A percentile compares a stretch with the other conserved stretches of the same genome.
phyloP scores from a whole-genome alignment of 2,329 filamentous ascomycete species.

The Peltaster fructicola region DNA sequence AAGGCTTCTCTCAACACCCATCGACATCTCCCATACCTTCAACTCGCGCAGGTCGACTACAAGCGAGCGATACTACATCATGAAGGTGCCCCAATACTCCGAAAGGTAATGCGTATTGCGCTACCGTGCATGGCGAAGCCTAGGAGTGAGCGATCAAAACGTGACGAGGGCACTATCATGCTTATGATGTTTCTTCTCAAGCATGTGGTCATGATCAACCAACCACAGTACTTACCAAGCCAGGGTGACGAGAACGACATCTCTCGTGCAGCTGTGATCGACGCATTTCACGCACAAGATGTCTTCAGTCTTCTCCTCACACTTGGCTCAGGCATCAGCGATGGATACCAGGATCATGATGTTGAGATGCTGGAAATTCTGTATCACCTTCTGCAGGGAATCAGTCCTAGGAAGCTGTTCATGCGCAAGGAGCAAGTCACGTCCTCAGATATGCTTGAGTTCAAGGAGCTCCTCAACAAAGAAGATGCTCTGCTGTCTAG shows the following conservation, averaged over 20 bases:
- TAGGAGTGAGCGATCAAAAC: slow-evolving; percentile 53
- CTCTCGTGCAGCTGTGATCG: slow-evolving; percentile 71
- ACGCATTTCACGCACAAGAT: slow-evolving; percentile 79
- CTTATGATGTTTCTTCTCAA: slow-evolving; percentile 76
- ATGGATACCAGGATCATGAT: slow-evolving; percentile 82
- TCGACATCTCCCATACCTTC: slow-evolving; percentile 74
- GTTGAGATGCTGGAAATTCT: slow-evolving; percentile 78
- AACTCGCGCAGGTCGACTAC: slow-evolving; percentile 74
- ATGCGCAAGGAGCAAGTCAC: slow-evolving; percentile 59
- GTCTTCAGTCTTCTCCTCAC: slow-evolving; percentile 74
- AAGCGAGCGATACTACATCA: slow-evolving; percentile 79
- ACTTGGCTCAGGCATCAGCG: slow-evolving; percentile 78
- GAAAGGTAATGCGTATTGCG: slow-evolving; percentile 62
- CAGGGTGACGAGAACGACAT: slow-evolving; percentile 84
- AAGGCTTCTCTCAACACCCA: slow-evolving; percentile 87
- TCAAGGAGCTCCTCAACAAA: slow-evolving; percentile 57
- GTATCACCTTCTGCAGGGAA: slow-evolving; percentile 81
- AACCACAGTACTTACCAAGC: slow-evolving; percentile 51
- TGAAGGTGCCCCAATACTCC: slow-evolving; percentile 57
- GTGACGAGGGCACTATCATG: slow-evolving; percentile 86
- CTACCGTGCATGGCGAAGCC: slow-evolving; percentile 72
- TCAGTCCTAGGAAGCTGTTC: slow-evolving; percentile 71
- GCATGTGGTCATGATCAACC: slow-evolving; percentile 72
- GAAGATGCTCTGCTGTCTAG: slow-evolving; percentile 69
- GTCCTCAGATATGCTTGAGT: slow-evolving; percentile 52